Evolutionary conservation across 805 yeast species (phyloP).

Genomic region (Jamesozyma jinghongensis): DNA sequence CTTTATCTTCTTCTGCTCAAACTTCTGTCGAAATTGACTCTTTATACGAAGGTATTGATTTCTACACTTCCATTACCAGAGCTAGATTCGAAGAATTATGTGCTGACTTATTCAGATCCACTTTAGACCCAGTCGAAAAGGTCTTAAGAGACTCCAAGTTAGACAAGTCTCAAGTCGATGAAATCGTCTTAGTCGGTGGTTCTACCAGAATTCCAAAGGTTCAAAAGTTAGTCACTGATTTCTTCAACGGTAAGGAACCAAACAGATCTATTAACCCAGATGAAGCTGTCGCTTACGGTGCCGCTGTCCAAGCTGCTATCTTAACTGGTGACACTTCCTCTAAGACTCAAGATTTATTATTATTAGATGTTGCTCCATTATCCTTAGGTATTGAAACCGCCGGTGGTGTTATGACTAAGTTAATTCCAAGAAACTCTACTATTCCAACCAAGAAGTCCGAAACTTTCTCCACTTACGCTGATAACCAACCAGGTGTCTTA

Average conservation of each 20-base stretch:
- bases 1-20: constrained; percentile 93
- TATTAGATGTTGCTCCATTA: constrained; percentile 97
- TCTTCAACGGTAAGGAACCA: constrained; percentile 98
- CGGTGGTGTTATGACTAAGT: constrained; percentile 99
- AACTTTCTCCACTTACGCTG: constrained; percentile 95
- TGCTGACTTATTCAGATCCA: constrained; percentile 91
- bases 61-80: constrained; percentile 95
- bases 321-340: constrained; percentile 95
- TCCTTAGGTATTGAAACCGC: constrained; percentile 99
- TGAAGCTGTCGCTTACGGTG: constrained; percentile 99
- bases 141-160: constrained; percentile 89
- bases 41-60: constrained; percentile 91
- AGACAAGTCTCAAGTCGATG: constrained; percentile 86
- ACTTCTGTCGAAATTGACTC: constrained; percentile 96
- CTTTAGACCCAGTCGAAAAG: constrained; percentile 93
- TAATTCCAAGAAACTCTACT: constrained; percentile 97
- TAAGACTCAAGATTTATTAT: constrained; percentile 92
- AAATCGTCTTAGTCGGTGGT: constrained; percentile 96
- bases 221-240: constrained; percentile 93
- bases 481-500: constrained; percentile 99
- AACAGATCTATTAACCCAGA: constrained; percentile 97
- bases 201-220: constrained; percentile 98
- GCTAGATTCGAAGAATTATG: constrained; percentile 98
- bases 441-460: constrained; percentile 98
- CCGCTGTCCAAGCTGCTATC: constrained; percentile 98